These are phyloP conservation scores for Spiraea crenata DNA, from an alignment of 331 rosid genomes.

Conservation along the genomic window DNA sequence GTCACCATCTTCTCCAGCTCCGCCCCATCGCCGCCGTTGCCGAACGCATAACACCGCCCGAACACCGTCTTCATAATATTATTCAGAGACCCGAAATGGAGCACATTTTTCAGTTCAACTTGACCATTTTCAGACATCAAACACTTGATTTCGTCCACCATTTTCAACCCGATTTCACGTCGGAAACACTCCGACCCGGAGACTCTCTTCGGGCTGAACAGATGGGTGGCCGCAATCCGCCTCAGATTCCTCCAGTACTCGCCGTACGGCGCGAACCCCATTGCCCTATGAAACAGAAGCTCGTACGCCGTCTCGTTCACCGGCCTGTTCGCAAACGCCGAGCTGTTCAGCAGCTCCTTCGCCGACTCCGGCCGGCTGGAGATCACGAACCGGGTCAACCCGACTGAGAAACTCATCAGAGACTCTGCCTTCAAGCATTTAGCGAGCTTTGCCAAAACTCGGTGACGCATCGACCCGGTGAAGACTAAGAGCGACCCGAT, in stretches of 20 bases:
- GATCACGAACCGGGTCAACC: constrained; percentile 54
- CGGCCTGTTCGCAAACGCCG: constrained; percentile 62
- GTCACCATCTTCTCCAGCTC: constrained; percentile 53
- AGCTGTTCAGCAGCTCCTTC: constrained; percentile 48
- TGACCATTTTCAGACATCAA: constrained; percentile 20
- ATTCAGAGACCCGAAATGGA: constrained; percentile 62
- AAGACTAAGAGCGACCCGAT: constrained; percentile 21
- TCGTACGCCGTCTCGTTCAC: constrained; percentile 73
- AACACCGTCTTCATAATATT: constrained; percentile 72
- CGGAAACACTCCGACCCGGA: constrained; percentile 30
- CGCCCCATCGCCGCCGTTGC: constrained; percentile 30
- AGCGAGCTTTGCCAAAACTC: constrained; percentile 40
- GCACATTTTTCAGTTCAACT: constrained; percentile 40
- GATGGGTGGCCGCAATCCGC: constrained; percentile 48
- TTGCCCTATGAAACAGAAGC: constrained; percentile 67
- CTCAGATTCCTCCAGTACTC: constrained; percentile 76
- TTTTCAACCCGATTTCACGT: constrained; percentile 33
- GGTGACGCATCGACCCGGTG: constrained; percentile 33
- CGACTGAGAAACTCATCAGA: constrained; percentile 64
- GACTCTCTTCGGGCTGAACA: constrained; percentile 54
- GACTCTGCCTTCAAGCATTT: constrained; percentile 22
- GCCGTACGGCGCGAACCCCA: constrained; percentile 86
- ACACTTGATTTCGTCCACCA: constrained; percentile 28
- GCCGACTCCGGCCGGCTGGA: constrained; percentile 58
- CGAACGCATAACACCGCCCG: constrained; percentile 47